These are phyloP conservation scores for Boehmeria nivea DNA, from an alignment of 306 rosid genomes.

Conservation along the genomic window DNA sequence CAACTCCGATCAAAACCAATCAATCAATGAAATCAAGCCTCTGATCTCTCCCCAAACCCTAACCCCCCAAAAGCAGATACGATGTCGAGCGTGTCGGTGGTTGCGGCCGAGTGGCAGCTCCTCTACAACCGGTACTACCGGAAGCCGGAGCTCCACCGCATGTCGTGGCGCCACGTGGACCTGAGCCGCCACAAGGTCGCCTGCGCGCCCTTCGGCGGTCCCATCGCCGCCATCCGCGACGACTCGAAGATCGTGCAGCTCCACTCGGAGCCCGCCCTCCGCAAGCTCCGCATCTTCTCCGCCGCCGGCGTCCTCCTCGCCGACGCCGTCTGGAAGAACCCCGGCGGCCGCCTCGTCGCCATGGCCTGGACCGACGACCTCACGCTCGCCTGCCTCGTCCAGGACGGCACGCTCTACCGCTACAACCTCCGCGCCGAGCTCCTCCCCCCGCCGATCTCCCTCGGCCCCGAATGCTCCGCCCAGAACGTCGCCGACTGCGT, in stretches of 20 bases:
- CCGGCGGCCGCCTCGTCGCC: slow-evolving; percentile 76
- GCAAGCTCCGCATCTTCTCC: slow-evolving; percentile 85
- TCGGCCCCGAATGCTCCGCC: slow-evolving; percentile 80
- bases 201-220: slow-evolving; percentile 88
- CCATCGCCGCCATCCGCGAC: slow-evolving; percentile 88
- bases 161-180: slow-evolving; percentile 79
- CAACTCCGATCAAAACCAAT: neutral
- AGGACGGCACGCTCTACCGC: slow-evolving; percentile 84
- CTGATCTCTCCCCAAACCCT: neutral
- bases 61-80: neutral
- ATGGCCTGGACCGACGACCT: slow-evolving; percentile 91
- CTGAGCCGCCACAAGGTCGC: slow-evolving; percentile 86
- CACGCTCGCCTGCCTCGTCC: slow-evolving; percentile 71
- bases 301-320: slow-evolving; percentile 63
- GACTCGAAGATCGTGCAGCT: slow-evolving; percentile 99
- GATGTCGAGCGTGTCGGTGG: slow-evolving; percentile 92
- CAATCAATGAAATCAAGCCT: neutral
- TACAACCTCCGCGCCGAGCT: slow-evolving; percentile 61
- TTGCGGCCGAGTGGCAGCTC: slow-evolving; percentile 98
- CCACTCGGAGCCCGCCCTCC: slow-evolving; percentile 86
- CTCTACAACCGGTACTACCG: slow-evolving; percentile 91
- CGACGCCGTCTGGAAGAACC: slow-evolving; percentile 76
- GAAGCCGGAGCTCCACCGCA: slow-evolving; percentile 70
- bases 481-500: slow-evolving; percentile 80
- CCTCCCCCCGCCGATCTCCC: slow-evolving; percentile 59